Conservation (phyloP, 805 yeast genomes). For the Candida fluviatilis region DNA sequence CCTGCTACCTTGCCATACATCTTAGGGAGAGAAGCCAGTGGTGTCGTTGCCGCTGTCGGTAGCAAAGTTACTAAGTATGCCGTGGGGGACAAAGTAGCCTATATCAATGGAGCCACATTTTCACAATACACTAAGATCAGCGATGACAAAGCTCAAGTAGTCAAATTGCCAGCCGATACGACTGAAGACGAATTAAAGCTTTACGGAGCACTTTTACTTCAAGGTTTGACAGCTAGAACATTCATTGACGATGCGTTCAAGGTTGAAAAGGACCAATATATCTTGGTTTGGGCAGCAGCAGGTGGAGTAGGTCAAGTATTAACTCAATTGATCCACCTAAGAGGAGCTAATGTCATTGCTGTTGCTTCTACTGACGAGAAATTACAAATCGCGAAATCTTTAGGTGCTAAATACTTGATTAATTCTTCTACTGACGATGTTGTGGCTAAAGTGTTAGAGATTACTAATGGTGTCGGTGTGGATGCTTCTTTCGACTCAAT, state of each 20-base stretch:
- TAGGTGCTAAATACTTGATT: constrained; percentile 76
- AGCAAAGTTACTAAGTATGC: constrained; percentile 46
- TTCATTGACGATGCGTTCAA: constrained; percentile 62
- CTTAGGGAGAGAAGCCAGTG: constrained; percentile 73
- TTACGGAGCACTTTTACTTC: constrained; percentile 61
- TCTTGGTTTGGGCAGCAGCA: constrained; percentile 88
- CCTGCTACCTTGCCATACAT: constrained; percentile 56
- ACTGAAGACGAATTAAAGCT: constrained; percentile 47
- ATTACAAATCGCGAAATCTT: constrained; percentile 54
- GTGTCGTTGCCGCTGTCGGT: constrained; percentile 66
- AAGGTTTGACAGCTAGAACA: constrained; percentile 78
- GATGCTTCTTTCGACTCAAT: constrained; percentile 67
- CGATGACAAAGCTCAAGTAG: constrained; percentile 26
- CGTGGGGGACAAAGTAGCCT: constrained; percentile 72
- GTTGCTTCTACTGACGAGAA: constrained; percentile 77
- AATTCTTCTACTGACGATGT: constrained; percentile 54
- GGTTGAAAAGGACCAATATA: constrained; percentile 65
- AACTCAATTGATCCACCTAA: constrained; percentile 54
- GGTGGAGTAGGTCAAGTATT: constrained; percentile 87
- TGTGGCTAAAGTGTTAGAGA: constrained; percentile 48
- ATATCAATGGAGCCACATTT: constrained; percentile 49
- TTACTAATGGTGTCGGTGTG: constrained; percentile 67
- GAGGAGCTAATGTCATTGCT: constrained; percentile 82
- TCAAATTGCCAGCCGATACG: constrained; percentile 46
- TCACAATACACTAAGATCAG: constrained; percentile 66